These are phyloP conservation scores for Fraxinus paxiana DNA, from an alignment of 305 asterid species.

Conservation along the genomic window DNA sequence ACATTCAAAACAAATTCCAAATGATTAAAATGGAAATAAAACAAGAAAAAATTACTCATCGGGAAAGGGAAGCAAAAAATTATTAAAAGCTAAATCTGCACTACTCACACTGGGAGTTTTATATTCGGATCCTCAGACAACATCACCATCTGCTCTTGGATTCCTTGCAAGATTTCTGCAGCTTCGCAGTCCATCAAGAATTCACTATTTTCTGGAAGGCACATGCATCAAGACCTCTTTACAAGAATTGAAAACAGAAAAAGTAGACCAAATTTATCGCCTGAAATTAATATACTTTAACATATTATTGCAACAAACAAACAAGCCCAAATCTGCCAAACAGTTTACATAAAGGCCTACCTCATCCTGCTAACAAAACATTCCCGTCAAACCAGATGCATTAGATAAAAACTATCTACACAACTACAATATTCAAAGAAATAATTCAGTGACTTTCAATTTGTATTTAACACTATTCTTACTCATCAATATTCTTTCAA, in stretches of 20 bases:
- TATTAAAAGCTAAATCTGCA: conserved; percentile 16
- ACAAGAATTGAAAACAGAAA: conserved; percentile 10
- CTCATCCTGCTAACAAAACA: conserved; percentile 4
- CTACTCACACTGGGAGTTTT: conserved; percentile 74
- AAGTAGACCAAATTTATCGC: neutral
- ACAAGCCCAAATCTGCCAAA: conserved; percentile 11
- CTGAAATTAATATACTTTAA: neutral
- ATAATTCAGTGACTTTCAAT: neutral
- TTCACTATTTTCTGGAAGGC: conserved; percentile 49
- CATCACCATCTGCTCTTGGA: conserved; percentile 74
- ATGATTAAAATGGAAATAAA: neutral
- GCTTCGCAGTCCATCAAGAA: conserved; percentile 96
- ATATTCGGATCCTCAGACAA: conserved; percentile 82
- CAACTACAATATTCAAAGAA: neutral
- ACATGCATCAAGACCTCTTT: conserved; percentile 26
- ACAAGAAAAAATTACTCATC: neutral
- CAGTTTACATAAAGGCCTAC: neutral
- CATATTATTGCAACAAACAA: conserved; percentile 3
- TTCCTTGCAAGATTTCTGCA: conserved; percentile 60
- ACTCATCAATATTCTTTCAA: neutral
- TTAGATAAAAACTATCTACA: neutral
- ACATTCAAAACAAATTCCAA: neutral
- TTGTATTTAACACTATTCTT: conserved; percentile 1
- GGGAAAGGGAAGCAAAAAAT: neutral
- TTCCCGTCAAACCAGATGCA: conserved; percentile 6